Conservation (phyloP, 768 basidiomycete genomes). For the Strobilomyces echinocephalus region DNA sequence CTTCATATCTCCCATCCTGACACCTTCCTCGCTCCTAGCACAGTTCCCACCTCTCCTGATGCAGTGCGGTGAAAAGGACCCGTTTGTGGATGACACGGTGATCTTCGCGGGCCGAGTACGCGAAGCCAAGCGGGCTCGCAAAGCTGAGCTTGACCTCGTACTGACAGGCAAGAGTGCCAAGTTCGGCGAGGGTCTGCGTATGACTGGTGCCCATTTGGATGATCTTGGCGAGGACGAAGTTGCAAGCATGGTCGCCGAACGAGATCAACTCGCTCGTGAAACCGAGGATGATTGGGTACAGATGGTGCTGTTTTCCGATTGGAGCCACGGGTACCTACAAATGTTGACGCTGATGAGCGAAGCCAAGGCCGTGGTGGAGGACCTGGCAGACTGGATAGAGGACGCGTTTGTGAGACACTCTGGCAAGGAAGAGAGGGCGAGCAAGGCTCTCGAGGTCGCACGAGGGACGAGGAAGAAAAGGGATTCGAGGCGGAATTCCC, state of each 20-base stretch:
- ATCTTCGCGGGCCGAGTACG: slow-evolving; percentile 94
- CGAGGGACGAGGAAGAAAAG: slow-evolving; percentile 25
- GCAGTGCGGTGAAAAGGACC: slow-evolving; percentile 93
- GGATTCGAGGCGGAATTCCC: slow-evolving; percentile 20
- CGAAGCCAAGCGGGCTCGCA: slow-evolving; percentile 86
- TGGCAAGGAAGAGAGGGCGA: slow-evolving; percentile 25
- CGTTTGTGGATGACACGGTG: slow-evolving; percentile 96
- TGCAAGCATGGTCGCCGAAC: slow-evolving; percentile 50
- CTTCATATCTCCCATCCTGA: slow-evolving; percentile 90
- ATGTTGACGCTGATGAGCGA: slow-evolving; percentile 87
- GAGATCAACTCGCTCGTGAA: slow-evolving; percentile 58
- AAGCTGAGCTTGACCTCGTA: slow-evolving; percentile 61
- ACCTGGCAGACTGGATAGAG: slow-evolving; percentile 89
- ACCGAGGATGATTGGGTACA: slow-evolving; percentile 93
- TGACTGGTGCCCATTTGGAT: slow-evolving; percentile 42
- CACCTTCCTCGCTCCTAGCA: slow-evolving; percentile 77
- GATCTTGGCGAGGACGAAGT: slow-evolving; percentile 28
- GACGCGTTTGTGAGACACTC: slow-evolving; percentile 53
- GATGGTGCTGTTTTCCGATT: slow-evolving; percentile 88
- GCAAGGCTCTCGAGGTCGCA: slow-evolving; percentile 15
- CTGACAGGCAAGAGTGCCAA: slow-evolving; percentile 58
- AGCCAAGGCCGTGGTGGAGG: slow-evolving; percentile 70
- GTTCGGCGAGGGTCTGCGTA: slow-evolving; percentile 59
- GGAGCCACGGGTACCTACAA: slow-evolving; percentile 96
- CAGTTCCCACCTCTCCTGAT: slow-evolving; percentile 92